A percentile compares a stretch with the other conserved stretches of the same genome.
These are phyloP conservation scores for Steccherinum ochraceum DNA, from an alignment of 768 basidiomycete species.

Conservation along the genomic window DNA sequence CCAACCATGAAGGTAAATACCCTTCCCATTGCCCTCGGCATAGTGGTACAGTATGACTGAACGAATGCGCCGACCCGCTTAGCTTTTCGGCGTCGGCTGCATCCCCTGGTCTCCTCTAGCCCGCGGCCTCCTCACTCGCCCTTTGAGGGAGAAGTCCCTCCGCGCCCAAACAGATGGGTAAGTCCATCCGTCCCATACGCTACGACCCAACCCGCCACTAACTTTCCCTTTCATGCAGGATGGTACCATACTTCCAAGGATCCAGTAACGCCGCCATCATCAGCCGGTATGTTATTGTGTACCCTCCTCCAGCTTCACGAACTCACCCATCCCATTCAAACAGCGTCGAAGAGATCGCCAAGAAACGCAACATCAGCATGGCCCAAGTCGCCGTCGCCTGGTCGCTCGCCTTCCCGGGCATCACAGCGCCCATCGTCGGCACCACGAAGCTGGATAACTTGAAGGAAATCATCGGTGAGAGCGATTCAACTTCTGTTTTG, in stretches of 20 bases:
- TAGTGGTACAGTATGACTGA: no score
- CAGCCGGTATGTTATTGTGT: conserved; percentile 4
- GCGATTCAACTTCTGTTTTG: neutral
- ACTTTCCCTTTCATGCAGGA: no score
- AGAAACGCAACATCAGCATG: conserved; percentile 19
- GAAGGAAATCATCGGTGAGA: conserved; percentile 26
- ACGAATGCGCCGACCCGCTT: no score
- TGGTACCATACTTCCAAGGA: no score
- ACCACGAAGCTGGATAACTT: conserved; percentile 27
- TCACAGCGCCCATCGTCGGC: conserved; percentile 32
- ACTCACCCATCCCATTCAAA: neutral
- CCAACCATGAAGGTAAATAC: conserved; percentile 32
- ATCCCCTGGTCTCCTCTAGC: conserved; percentile 35
- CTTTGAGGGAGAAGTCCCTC: conserved; percentile 15
- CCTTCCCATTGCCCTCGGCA: neutral
- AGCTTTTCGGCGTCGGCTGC: conserved; percentile 24
- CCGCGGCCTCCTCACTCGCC: conserved; percentile 26
- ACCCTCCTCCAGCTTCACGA: neutral
- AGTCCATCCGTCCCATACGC: conserved; percentile 3
- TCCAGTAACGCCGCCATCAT: conserved; percentile 8
- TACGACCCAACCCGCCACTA: no score
- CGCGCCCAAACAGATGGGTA: conserved; percentile 20
- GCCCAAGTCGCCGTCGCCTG: conserved; percentile 31
- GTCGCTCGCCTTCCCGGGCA: conserved; percentile 21
- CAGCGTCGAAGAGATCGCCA: conserved; percentile 30